Base-by-base conservation (phyloP, 2,329 filamentous ascomycete genomes). In the Fusarium pilosicola region DNA sequence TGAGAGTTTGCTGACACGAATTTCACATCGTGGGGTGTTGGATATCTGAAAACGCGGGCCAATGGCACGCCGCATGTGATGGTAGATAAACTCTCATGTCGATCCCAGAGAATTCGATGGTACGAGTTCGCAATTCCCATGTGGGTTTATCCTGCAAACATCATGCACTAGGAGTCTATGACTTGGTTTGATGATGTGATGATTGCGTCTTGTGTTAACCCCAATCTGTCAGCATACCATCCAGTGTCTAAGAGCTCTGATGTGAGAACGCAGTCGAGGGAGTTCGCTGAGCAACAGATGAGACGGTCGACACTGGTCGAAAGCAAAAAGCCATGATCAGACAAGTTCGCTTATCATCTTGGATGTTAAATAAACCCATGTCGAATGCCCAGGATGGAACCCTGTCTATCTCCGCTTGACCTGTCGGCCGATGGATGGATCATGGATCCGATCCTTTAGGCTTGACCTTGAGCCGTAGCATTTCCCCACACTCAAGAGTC, bases 31-130 rank as follows among this genome's bases (percentile, higher is more conserved):
- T 63, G 45, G 48, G 55, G 70, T 52, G 39, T 54, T 45, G 28
- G 36, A 39, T 52, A 36, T 62, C 52, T 62, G 68, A 38, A 58
- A 55, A 54, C 24, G 44, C 46, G n/a, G 30, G 26, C 63, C 54
- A 71, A 71, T 71, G 32, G 24, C 41, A 39, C 32, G n/a, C 28
- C 28, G 36, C 26, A 20, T 42, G 36, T 42, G 56, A 56, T 34
- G 41, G 58, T 62, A 36, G 36, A 54, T 67, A 52, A 65, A 48
- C 59, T 28, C 58, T 59, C 71, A 65, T 74, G 71, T 59, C 59
- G 63, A 74, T 74, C 71, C 59, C 70, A 49, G 70, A 73, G 71
- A 71, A 71, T 73, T 71, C 15, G n/a, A 74, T 74, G 58, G 55
- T 45, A 56, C 48, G 51, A 60, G 41, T 61, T 63, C 51, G 42